Conservation (phyloP, 1,284 basidiomycete species). For the Leccinum proliferum region DNA sequence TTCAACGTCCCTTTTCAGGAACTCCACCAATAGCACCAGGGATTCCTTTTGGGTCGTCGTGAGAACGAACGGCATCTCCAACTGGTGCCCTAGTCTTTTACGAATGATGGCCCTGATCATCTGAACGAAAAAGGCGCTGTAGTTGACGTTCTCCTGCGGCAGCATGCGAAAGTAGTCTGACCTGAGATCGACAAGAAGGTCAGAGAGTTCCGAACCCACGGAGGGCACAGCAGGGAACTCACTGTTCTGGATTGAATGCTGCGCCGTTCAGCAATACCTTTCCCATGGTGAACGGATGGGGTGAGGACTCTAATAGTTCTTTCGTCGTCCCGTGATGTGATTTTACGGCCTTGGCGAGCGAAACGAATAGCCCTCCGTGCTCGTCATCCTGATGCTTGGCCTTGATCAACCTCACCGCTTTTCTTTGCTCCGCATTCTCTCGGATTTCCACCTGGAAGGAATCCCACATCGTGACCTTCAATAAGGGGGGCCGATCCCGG, state of each 20-base stretch:
- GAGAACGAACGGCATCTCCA: not conserved
- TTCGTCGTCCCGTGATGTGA: not conserved
- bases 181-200: not conserved
- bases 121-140: conserved; percentile 1
- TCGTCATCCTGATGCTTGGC: not conserved
- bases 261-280: conserved; percentile 1
- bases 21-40: not conserved
- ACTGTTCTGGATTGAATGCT: not conserved
- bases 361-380: not conserved
- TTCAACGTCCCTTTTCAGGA: not conserved
- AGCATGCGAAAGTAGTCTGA: conserved; percentile 3
- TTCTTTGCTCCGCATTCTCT: not conserved
- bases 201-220: not conserved
- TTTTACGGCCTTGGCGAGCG: not conserved
- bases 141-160: not conserved
- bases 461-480: conserved; percentile 11
- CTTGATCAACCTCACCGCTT: not conserved
- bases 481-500: conserved; percentile 1
- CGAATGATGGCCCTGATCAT: conserved; percentile 6
- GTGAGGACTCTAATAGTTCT: not conserved
- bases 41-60: not conserved
- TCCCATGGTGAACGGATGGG: not conserved
- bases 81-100: not conserved
- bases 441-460: not conserved
- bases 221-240: not conserved